These are phyloP conservation scores for Nyssa sinensis DNA, from an alignment of 148 eudicot genomes.

Conservation along the genomic window DNA sequence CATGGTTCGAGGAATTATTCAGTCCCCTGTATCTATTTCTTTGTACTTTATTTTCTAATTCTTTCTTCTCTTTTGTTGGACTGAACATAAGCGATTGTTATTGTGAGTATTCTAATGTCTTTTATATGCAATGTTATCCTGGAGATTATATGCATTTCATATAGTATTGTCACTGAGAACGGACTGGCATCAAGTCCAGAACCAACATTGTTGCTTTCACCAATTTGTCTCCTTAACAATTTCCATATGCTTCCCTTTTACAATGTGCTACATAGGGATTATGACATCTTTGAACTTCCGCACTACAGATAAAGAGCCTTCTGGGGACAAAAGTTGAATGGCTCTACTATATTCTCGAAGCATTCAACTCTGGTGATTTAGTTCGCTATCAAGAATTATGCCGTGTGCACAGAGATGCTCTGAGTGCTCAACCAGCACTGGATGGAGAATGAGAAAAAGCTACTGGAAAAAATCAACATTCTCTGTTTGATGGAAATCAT, in stretches of 20 bases:
- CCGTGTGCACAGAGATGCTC: constrained; percentile 71
- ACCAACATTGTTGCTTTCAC: background rate
- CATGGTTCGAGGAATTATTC: background rate
- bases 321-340: constrained; percentile 94
- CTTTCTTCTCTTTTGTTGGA: background rate
- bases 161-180: background rate
- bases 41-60: background rate
- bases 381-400: constrained; percentile 86
- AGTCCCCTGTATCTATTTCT: background rate
- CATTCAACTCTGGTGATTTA: constrained; percentile 85
- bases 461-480: constrained; percentile 92
- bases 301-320: constrained; percentile 85
- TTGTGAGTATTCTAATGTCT: background rate
- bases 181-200: background rate
- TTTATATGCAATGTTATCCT: background rate
- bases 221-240: background rate
- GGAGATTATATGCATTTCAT: background rate
- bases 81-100: background rate
- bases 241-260: background rate
- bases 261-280: background rate
- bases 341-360: constrained; percentile 89
- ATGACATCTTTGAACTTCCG: constrained; percentile 8
- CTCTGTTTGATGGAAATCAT: constrained; percentile 98
- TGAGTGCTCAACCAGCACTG: constrained; percentile 84
- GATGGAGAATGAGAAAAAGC: constrained; percentile 86